A percentile compares a stretch with the other conserved stretches of the same genome.
Evolutionary conservation across 2,329 filamentous ascomycete genomes (phyloP).

Genomic region (Fusarium drepaniforme): DNA sequence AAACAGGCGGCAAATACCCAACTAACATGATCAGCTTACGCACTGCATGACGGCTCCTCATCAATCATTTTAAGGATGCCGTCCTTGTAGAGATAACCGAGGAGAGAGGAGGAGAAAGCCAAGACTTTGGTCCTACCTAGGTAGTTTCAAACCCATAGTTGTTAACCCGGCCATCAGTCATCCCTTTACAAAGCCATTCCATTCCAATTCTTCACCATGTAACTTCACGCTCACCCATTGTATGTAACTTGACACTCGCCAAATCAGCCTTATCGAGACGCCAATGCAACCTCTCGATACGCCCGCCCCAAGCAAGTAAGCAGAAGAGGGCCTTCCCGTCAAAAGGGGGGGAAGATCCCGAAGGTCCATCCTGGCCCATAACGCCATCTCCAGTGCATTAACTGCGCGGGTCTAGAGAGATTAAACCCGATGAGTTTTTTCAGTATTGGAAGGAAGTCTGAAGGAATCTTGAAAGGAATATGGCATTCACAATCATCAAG

Average conservation of each 20-base stretch:
- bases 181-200: slow-evolving; percentile 3
- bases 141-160: background rate
- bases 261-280: slow-evolving; percentile 38
- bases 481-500: background rate
- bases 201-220: background rate
- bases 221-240: background rate
- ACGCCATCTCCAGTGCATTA: background rate
- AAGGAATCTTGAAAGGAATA: background rate
- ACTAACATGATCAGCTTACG: background rate
- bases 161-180: background rate
- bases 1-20: background rate
- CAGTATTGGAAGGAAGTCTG: background rate
- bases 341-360: slow-evolving; percentile 12
- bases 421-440: background rate
- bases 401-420: background rate
- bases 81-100: background rate
- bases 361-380: background rate
- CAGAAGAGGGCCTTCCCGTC: background rate
- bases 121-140: background rate
- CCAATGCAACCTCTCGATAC: slow-evolving; percentile 5
- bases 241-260: slow-evolving; percentile 10
- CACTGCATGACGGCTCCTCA: background rate
- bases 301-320: background rate
- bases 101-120: background rate
- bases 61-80: background rate